A percentile compares a stretch with the other conserved stretches of the same genome.
phyloP scores from a whole-genome alignment of 257 asterid genomes.

The Schizonepeta tenuifolia region DNA sequence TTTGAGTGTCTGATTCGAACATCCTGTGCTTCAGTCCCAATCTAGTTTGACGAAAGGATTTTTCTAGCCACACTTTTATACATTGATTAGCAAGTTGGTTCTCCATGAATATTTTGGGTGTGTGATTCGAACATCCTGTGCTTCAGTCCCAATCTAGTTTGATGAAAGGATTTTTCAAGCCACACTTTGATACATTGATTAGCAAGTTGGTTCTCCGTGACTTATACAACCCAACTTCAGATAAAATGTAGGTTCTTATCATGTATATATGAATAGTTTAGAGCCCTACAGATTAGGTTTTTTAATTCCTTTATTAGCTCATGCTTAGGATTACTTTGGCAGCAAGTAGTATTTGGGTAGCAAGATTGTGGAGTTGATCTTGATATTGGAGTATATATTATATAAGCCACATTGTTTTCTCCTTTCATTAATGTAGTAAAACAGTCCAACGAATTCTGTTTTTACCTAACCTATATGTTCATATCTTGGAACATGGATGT shows the following conservation, averaged over 20 bases:
- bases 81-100: not conserved
- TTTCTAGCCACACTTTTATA: not conserved
- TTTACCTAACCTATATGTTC: no score
- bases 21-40: slow-evolving; percentile 7
- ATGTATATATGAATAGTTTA: not conserved
- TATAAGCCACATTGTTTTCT: no score
- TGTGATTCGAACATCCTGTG: not conserved
- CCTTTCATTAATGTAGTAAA: no score
- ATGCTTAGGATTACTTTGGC: not conserved
- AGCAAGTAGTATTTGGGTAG: not conserved
- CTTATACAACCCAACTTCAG: not conserved
- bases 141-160: not conserved
- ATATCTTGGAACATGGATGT: not conserved
- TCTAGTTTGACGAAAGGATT: not conserved
- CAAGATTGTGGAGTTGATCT: not conserved
- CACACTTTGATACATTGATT: not conserved
- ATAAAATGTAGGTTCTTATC: not conserved
- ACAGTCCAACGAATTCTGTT: no score
- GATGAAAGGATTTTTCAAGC: not conserved
- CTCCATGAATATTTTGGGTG: not conserved
- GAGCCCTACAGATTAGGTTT: not conserved
- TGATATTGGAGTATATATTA: no score
- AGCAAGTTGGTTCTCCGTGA: not conserved
- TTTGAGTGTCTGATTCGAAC: not conserved
- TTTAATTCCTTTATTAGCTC: not conserved